Base-by-base conservation (phyloP, 352 stramenopile genomes). In the Phytophthora litchii region DNA sequence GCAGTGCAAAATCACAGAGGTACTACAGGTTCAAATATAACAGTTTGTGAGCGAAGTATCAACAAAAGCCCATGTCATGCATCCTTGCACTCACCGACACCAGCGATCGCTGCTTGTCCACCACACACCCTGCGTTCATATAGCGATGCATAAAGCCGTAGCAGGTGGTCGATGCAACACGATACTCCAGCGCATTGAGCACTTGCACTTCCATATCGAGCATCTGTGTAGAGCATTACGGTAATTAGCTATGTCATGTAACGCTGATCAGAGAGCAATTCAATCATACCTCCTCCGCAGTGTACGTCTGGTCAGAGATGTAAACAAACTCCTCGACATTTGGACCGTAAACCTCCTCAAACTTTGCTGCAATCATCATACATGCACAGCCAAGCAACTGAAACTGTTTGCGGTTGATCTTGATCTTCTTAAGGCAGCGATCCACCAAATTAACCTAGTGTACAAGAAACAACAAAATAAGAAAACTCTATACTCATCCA, bases 241-340 rank as follows among this genome's bases (percentile, higher is more conserved):
- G 16, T 5, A 62, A 42, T 64, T 11, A 67, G 32, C 25, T 19
- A 11, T n/a, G 49, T 34, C 10, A 37, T 16, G 8, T 3, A 51
- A 42, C 2, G 16, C 5, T 44, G 21, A 35, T 1, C 9, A 55
- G 8, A 34, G 13, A 48, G 1, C 35, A 23, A 25, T 31, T 17
- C 13, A 4, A 14, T 23, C 66, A 3, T 64, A 92, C 82, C 81
- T 92, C 77, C 43, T 90, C 77, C 5, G 77, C 69, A 16, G 84
- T 96, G 72, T 99, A 99, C 14, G 96, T 97, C 62, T 97, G 82
- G 69, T 99, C 95, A 2, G 94, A 98, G 55, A 99, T 98, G 79
- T 98, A 99, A 4, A 99, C 95, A 72, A 96, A 99, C 54, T 99
- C 97, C 45, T 95, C 83, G 47, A 93, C 78, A 43, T 95, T 95